Evolutionary conservation across 208 protist genomes (phyloP).

Genomic region (Trypanosoma cruzi): DNA sequence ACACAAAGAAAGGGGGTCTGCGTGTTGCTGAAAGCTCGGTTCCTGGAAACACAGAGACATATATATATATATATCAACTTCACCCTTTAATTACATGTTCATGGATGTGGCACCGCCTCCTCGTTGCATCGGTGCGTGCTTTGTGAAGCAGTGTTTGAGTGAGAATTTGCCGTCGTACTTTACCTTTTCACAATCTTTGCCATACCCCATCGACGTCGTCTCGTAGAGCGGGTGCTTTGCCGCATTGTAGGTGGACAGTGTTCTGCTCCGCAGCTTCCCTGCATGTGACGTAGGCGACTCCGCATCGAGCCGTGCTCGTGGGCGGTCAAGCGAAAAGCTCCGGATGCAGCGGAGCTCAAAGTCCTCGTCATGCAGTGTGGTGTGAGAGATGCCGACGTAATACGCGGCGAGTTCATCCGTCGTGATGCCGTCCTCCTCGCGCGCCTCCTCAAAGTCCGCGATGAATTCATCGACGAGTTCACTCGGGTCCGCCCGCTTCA

Average conservation of each 20-base stretch:
- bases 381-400: conserved; percentile 61
- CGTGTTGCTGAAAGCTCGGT: neutral
- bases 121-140: conserved; percentile 34
- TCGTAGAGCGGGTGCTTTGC: conserved; percentile 74
- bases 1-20: conserved; percentile 13
- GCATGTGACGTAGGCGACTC: conserved; percentile 22
- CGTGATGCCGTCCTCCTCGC: conserved; percentile 38
- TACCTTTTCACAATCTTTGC: conserved; percentile 46
- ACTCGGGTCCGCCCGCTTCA: conserved; percentile 41
- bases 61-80: neutral
- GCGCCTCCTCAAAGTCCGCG: conserved; percentile 41
- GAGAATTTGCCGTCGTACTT: conserved; percentile 39
- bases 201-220: conserved; percentile 69
- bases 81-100: conserved; percentile 73
- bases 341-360: conserved; percentile 88
- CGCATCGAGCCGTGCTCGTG: conserved; percentile 41
- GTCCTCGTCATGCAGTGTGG: conserved; percentile 55
- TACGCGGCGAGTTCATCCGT: conserved; percentile 70
- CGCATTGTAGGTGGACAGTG: conserved; percentile 34
- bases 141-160: conserved; percentile 77
- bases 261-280: neutral
- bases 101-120: conserved; percentile 74
- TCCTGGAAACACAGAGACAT: neutral
- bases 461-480: conserved; percentile 60
- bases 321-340: conserved; percentile 81